Conservation (phyloP, 495 filamentous ascomycete genomes). For the Penicillium samsonianum region DNA sequence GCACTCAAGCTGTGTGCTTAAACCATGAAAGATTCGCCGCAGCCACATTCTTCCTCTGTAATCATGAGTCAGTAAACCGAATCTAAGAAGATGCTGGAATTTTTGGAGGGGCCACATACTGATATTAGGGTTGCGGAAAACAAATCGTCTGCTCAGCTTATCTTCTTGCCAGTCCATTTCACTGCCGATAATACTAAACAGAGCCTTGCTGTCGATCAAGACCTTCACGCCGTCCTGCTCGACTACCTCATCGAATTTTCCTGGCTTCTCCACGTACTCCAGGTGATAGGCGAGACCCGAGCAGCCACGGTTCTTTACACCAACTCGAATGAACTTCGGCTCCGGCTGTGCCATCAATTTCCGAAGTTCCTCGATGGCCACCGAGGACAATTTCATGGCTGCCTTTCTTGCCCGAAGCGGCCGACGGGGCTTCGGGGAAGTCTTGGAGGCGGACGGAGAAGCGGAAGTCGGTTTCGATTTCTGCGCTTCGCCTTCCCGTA, state of each 20-base stretch:
- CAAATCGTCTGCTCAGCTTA: constrained; percentile 83
- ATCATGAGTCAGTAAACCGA: constrained; percentile 35
- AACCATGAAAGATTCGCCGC: constrained; percentile 97
- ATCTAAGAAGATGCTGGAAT: neutral
- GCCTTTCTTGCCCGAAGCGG: constrained; percentile 86
- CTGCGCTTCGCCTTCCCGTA: constrained; percentile 67
- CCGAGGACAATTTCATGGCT: constrained; percentile 79
- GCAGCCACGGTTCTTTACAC: constrained; percentile 93
- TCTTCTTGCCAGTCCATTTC: constrained; percentile 99
- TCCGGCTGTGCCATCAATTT: constrained; percentile 75
- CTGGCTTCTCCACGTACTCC: constrained; percentile 91
- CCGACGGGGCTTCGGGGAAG: constrained; percentile 50
- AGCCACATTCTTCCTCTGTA: constrained; percentile 93
- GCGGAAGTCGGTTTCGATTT: constrained; percentile 47
- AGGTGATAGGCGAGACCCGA: constrained; percentile 94
- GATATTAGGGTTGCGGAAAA: constrained; percentile 97
- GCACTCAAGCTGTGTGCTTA: constrained; percentile 66
- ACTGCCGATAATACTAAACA: constrained; percentile 96
- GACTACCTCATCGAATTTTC: constrained; percentile 84
- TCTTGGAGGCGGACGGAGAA: constrained; percentile 32
- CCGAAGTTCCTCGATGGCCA: constrained; percentile 74
- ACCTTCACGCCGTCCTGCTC: constrained; percentile 97
- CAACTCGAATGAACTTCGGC: constrained; percentile 89
- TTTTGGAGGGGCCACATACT: constrained; percentile 61
- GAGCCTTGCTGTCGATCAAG: constrained; percentile 91